Evolutionary conservation across 1,139 yeast species (phyloP).

Genomic region (Suhomyces bokatorum): DNA sequence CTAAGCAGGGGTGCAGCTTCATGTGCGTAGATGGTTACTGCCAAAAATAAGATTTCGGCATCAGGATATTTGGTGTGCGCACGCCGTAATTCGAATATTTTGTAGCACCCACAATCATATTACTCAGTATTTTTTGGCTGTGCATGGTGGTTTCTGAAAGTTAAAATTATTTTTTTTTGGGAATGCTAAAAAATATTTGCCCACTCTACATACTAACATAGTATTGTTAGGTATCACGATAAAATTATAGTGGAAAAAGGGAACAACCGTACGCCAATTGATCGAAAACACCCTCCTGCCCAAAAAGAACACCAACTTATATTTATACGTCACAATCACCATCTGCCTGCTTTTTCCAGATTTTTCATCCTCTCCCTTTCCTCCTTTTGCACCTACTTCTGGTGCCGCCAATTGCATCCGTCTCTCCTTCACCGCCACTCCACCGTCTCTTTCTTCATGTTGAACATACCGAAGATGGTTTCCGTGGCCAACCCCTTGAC

Average conservation of each 20-base stretch:
- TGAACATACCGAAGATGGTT: slow-evolving; percentile 16
- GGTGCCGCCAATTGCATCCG: slow-evolving; percentile 2
- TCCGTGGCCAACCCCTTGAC: slow-evolving; percentile 11
- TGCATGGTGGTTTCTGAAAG: neutral
- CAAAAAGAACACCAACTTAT: slow-evolving; percentile 4
- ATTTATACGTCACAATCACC: slow-evolving; percentile 11
- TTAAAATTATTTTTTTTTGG: slow-evolving; percentile 5
- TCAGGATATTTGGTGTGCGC: slow-evolving; percentile 4
- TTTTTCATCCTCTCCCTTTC: slow-evolving; percentile 6
- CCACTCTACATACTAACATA: slow-evolving; percentile 3
- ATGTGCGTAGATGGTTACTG: neutral
- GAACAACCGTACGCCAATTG: slow-evolving; percentile 3
- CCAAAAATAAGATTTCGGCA: slow-evolving; percentile 3
- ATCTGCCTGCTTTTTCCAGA: slow-evolving; percentile 1
- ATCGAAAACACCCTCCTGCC: slow-evolving; percentile 3
- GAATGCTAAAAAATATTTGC: slow-evolving; percentile 9
- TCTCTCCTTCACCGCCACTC: neutral
- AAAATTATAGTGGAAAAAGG: slow-evolving; percentile 10
- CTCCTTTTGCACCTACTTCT: neutral
- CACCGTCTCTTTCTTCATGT: slow-evolving; percentile 8
- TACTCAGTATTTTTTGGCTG: neutral
- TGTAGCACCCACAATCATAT: slow-evolving; percentile 1
- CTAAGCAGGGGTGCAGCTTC: neutral
- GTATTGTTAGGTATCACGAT: slow-evolving; percentile 14
- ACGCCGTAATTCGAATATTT: slow-evolving; percentile 5